Base-by-base conservation (phyloP, 1,284 basidiomycete genomes). In the Ustilago tritici region DNA sequence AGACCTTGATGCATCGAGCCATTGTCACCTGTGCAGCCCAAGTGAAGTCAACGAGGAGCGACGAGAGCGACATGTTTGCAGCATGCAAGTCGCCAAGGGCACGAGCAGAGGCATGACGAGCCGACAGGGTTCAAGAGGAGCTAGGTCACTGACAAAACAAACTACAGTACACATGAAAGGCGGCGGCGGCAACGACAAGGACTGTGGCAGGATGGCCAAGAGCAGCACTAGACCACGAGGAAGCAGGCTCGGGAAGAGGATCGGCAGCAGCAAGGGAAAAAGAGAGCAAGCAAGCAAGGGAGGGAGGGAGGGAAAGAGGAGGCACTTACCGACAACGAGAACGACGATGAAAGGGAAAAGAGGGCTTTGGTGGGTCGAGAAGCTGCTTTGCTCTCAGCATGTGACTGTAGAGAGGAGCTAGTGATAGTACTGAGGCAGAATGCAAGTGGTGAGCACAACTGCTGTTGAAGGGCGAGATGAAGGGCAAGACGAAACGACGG, bases 381-480 rank as follows among this genome's bases (percentile, higher is more conserved):
- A 59, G 56, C 19, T 32, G 23, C 28, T 32, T 49, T 31, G 49
- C 49, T 50, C 38, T 56, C 35, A 43, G 54, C 57, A 52, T 60
- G 70, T 73, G 65, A 73, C 52, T 73, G 70, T 65, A 73, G 54
- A 61, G 50, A 61, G 56, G 52, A 59, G 56, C 56, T 70, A 62
- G 50, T 65, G 68, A 59, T 65, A 61, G 70, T 68, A 58, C 65
- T 65, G 70, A 68, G 70, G 70, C 70, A 73, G 65, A 68, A 60
- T 61, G 70, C 70, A 64, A 61, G 58, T 61, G 70, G 53, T 50
- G 61, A 65, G 65, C 61, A 63, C 54, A 32, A 36, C 53, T 53
- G 36, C 65, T 68, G 49, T 68, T 68, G 61, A 68, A 43, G 35
- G 54, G 28, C 41, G 41, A 54, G 36, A 46, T 46, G 43, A 46